Conservation (phyloP, 2,329 filamentous ascomycete species). For the Aspergillus novofumigatus region DNA sequence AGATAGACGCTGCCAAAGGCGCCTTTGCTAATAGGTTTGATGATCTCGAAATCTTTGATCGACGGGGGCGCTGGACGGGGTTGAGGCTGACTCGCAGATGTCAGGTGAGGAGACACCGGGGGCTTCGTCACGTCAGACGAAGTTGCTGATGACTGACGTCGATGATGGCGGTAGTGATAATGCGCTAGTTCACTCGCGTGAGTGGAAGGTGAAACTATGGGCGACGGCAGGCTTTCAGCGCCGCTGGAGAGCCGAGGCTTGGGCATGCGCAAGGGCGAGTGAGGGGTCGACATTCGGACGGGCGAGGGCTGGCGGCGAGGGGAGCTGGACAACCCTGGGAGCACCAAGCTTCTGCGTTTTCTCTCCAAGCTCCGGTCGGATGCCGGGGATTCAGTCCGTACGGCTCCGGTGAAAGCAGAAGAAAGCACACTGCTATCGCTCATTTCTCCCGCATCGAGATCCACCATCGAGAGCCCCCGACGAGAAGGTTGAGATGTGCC, state of each 20-base stretch:
- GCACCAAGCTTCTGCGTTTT: slow-evolving; percentile 80
- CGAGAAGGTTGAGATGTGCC: slow-evolving; percentile 60
- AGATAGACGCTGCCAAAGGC: slow-evolving; percentile 97
- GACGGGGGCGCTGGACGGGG: slow-evolving; percentile 87
- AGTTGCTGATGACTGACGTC: slow-evolving; percentile 85
- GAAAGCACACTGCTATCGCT: slow-evolving; percentile 88
- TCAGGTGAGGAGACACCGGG: slow-evolving; percentile 77
- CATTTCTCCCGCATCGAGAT: slow-evolving; percentile 74
- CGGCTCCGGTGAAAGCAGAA: slow-evolving; percentile 66
- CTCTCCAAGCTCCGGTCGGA: slow-evolving; percentile 82
- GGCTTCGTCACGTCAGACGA: slow-evolving; percentile 66
- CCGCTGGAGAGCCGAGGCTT: slow-evolving; percentile 67
- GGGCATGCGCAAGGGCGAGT: slow-evolving; percentile 78
- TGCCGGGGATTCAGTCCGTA: slow-evolving; percentile 81
- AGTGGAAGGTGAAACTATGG: slow-evolving; percentile 84
- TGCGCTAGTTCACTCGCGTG: slow-evolving; percentile 65
- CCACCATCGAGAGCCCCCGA: slow-evolving; percentile 72
- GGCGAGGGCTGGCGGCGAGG: slow-evolving; percentile 86
- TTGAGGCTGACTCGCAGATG: slow-evolving; percentile 73
- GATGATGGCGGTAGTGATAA: slow-evolving; percentile 62
- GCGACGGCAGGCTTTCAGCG: slow-evolving; percentile 63
- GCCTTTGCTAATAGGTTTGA: slow-evolving; percentile 98
- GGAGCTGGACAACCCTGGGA: slow-evolving; percentile 69
- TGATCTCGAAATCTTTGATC: slow-evolving; percentile 99
- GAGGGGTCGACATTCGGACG: slow-evolving; percentile 67